Percentiles rank a stretch among this genome's conserved stretches.
Conservation (phyloP, 1,284 basidiomycete species). For the Kwoniella shivajii region DNA sequence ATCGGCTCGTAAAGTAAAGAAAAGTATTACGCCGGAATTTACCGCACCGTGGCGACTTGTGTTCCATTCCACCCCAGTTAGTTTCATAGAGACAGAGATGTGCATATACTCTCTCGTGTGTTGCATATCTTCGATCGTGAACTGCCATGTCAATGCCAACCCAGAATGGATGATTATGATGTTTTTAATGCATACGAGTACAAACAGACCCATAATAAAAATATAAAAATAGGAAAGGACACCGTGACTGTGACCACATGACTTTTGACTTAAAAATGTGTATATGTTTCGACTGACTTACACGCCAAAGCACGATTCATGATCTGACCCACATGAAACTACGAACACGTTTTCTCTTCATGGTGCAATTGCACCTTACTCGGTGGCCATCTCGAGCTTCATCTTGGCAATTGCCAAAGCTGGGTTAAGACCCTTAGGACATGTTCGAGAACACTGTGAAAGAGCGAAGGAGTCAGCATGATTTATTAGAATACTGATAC, state of each 20-base stretch:
- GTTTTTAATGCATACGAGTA: conserved; percentile 10
- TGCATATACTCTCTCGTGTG: too few relatives aligned
- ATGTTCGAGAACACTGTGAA: conserved; percentile 75
- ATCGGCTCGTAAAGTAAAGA: neutral
- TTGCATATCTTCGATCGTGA: neutral
- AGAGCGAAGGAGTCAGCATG: neutral
- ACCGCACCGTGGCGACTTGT: conserved; percentile 7
- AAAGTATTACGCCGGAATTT: conserved; percentile 7
- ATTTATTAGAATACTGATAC: too few relatives aligned
- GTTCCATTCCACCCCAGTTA: too few relatives aligned
- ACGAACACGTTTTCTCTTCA: too few relatives aligned
- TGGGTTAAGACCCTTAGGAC: conserved; percentile 94
- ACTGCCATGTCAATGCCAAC: neutral
- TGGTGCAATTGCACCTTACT: conserved; percentile 13
- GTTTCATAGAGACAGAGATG: too few relatives aligned
- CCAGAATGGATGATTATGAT: neutral
- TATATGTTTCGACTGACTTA: too few relatives aligned
- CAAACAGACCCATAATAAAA: conserved; percentile 6
- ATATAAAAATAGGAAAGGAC: too few relatives aligned
- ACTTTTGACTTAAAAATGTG: too few relatives aligned
- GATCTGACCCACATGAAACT: too few relatives aligned
- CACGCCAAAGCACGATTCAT: too few relatives aligned
- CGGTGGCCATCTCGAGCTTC: conserved; percentile 79
- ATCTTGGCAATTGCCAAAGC: conserved; percentile 79
- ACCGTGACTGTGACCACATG: too few relatives aligned